These are phyloP conservation scores for Geotrichum fermentans DNA, from an alignment of 1,139 yeast species.

Conservation along the genomic window DNA sequence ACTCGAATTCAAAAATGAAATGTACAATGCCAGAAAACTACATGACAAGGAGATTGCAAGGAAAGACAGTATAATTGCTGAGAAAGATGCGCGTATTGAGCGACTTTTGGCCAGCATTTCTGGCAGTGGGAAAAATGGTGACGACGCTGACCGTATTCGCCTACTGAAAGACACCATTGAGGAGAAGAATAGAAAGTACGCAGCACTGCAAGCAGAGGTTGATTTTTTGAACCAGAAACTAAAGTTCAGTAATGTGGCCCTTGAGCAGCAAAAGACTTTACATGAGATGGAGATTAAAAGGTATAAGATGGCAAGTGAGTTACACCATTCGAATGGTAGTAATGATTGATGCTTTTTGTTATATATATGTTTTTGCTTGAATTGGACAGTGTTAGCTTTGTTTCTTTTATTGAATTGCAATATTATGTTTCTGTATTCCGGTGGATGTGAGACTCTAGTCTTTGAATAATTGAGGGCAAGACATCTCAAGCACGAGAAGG, in stretches of 20 bases:
- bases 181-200: conserved; percentile 3
- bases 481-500: too few relatives aligned
- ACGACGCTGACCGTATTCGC: background rate
- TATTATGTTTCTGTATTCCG: too few relatives aligned
- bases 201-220: conserved; percentile 1
- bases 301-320: conserved; percentile 4
- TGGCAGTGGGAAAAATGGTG: background rate
- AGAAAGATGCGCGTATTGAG: conserved; percentile 8
- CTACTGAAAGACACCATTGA: conserved; percentile 4
- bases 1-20: conserved; percentile 7
- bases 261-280: conserved; percentile 3
- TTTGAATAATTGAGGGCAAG: too few relatives aligned
- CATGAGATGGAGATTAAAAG: conserved; percentile 11
- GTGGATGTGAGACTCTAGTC: too few relatives aligned
- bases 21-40: conserved; percentile 1
- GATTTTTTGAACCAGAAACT: conserved; percentile 5
- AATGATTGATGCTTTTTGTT: background rate
- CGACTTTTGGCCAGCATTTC: background rate
- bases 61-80: conserved; percentile 9
- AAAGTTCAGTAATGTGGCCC: conserved; percentile 4
- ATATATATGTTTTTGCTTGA: background rate
- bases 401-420: too few relatives aligned
- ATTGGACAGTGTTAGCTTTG: too few relatives aligned
- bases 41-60: conserved; percentile 5
- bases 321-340: background rate